These are phyloP conservation scores for Arabidopsis thaliana DNA, from an alignment of 345 rosid genomes.

Conservation along the genomic window TAIR10.1 NC_003076.8:8947501-8948000, in stretches of 20 bases:
- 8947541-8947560: neutral
- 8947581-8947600: neutral
- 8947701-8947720: conserved; percentile 36
- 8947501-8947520: conserved; percentile 4
- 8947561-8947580: conserved; percentile 12
- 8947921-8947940: conserved; percentile 53
- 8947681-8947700: conserved; percentile 34
- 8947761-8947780: conserved; percentile 65
- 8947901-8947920: conserved; percentile 59
- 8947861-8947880: conserved; percentile 62
- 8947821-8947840: conserved; percentile 52
- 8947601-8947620: neutral
- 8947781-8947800: conserved; percentile 57
- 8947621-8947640: conserved; percentile 6
- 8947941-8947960: conserved; percentile 54
- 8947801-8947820: conserved; percentile 58
- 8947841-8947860: conserved; percentile 63
- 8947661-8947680: conserved; percentile 37
- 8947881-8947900: conserved; percentile 62
- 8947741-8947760: conserved; percentile 58
- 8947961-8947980: conserved; percentile 63
- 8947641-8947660: conserved; percentile 36
- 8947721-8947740: conserved; percentile 51
- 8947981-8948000: conserved; percentile 67
- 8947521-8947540: neutral